phyloP scores from a whole-genome alignment of 2,329 filamentous ascomycete species.

The Apiospora kogelbergensis region DNA sequence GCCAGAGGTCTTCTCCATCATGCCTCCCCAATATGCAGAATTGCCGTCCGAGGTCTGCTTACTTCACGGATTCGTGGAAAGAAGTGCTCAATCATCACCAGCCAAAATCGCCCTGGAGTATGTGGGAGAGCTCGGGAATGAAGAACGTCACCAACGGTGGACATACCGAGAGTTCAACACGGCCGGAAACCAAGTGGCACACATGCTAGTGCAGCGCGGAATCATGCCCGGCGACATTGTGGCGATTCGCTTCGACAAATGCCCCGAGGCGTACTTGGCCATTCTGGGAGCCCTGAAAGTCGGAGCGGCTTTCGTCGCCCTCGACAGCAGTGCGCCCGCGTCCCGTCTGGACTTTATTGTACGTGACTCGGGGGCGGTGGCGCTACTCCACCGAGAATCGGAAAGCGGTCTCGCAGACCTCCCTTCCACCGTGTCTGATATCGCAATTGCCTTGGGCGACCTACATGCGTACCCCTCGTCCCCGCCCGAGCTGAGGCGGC shows the following conservation, averaged over 20 bases:
- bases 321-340: constrained; percentile 72
- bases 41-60: constrained; percentile 60
- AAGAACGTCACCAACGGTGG: constrained; percentile 58
- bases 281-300: constrained; percentile 82
- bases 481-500: constrained; percentile 28
- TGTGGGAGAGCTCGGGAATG: constrained; percentile 53
- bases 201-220: constrained; percentile 54
- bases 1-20: constrained; percentile 59
- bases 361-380: constrained; percentile 65
- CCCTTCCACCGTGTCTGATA: constrained; percentile 29
- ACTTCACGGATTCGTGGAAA: constrained; percentile 78
- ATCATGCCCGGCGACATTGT: constrained; percentile 61
- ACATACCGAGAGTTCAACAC: constrained; percentile 71
- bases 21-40: constrained; percentile 56
- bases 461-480: constrained; percentile 25
- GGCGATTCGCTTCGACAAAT: constrained; percentile 81
- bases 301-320: constrained; percentile 77
- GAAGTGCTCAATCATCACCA: constrained; percentile 55
- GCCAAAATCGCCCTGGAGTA: constrained; percentile 74
- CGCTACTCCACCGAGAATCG: constrained; percentile 56
- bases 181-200: constrained; percentile 71
- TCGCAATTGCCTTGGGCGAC: constrained; percentile 32
- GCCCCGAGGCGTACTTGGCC: constrained; percentile 77
- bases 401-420: constrained; percentile 31
- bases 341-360: constrained; percentile 78